phyloP scores from a whole-genome alignment of 2,329 filamentous ascomycete species.

The Aspergillus thermomutatus region DNA sequence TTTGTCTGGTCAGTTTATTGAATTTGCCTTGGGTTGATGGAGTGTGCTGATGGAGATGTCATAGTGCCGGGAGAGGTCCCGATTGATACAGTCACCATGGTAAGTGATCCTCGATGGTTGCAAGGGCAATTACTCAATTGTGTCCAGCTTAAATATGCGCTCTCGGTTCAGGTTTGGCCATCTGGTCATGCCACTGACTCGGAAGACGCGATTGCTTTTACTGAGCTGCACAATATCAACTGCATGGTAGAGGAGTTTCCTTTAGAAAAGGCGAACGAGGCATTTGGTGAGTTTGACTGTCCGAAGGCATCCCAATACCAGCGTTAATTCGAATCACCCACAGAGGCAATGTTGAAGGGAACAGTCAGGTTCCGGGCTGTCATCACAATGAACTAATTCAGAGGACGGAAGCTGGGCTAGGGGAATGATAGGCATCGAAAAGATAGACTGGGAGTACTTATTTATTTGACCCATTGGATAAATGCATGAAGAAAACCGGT shows the following conservation, averaged over 20 bases:
- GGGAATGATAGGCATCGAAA: not conserved
- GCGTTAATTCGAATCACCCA: too few relatives aligned
- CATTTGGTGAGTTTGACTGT: constrained; percentile 39
- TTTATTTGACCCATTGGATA: not conserved
- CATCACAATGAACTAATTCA: constrained; percentile 41
- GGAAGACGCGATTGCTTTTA: constrained; percentile 48
- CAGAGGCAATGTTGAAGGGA: constrained; percentile 21
- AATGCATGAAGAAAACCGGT: not conserved
- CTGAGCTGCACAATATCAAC: constrained; percentile 47
- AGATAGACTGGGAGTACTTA: not conserved
- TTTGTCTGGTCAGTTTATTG: constrained; percentile 29
- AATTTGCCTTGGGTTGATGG: not conserved
- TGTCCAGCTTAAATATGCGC: constrained; percentile 44
- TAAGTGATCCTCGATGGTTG: constrained; percentile 5
- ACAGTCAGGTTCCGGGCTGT: constrained; percentile 52
- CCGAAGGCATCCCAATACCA: not conserved
- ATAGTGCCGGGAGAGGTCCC: constrained; percentile 13
- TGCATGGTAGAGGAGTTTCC: constrained; percentile 55
- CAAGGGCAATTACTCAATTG: constrained; percentile 5
- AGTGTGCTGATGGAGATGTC: not conserved
- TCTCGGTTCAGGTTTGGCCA: constrained; percentile 52
- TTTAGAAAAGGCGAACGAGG: constrained; percentile 41
- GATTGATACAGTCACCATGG: constrained; percentile 13
- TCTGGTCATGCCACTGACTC: constrained; percentile 51
- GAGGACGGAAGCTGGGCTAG: too few relatives aligned